Evolutionary conservation across 139 green algal species (phyloP), one percentile per base, ranked within the genome.

Genomic region (Closterium sp.): DNA sequence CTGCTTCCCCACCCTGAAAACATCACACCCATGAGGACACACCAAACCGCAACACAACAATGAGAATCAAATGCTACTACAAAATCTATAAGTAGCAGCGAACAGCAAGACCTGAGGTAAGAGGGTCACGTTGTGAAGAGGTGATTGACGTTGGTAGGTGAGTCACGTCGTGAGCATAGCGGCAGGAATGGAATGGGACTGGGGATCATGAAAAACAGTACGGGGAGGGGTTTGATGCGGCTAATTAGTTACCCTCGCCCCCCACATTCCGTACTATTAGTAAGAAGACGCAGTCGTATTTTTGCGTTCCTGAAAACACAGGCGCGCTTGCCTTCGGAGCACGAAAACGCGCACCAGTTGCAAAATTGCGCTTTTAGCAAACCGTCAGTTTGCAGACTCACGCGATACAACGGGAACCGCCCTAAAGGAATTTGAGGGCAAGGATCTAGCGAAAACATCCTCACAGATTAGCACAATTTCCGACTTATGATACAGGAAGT

Each of bases 1-100:
- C 96, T 99, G 98, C 97, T 99, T 99, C 95, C 98, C 98, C n/a
- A 99, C 98, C 70, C 97, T 94, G 91, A 22, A 31, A 6, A 31
- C 5, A 27, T n/a, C 28, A 90, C 42, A 86, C 32, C 4, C 19
- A 79, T 17, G 28, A 50, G 38, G 38, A 9, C 38, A 50, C 38
- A 50, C 38, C 38, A 50, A 50, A 50, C 38, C 38, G 38, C 13
- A 9, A 50, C 38, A 50, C 4, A 50, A 50, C 38, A 50, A 50
- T 50, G 13, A 50, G 4, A 50, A 17, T 9, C 13, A 17, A 50
- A 50, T 50, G 38, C 38, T 50, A n/a, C n/a, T n/a, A 1, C 38
- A 79, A 13, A 13, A 79, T 27, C 62, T 79, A 79, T 13, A 24
- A 79, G 27, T 22, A 27, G 62, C 17, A 79, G 62, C n/a, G n/a